Percentiles rank a stretch among this genome's conserved stretches.
phyloP scores from a whole-genome alignment of 2,329 filamentous ascomycete genomes.

The Periconia macrospinosa region DNA sequence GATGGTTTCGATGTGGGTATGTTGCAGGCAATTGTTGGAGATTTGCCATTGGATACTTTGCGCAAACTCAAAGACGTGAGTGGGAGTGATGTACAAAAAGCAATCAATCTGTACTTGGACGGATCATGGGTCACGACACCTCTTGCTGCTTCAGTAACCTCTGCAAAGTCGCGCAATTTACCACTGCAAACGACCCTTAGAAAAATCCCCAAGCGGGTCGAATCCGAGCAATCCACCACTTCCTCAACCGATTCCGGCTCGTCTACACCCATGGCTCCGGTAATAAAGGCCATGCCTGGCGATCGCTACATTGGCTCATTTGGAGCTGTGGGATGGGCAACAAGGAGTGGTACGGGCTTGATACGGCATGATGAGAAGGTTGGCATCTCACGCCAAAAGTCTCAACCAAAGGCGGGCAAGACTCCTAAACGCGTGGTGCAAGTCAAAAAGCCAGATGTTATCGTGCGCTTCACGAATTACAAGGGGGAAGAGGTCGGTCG shows the following conservation, averaged over 20 bases:
- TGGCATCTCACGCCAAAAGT: constrained; percentile 82
- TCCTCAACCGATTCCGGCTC: constrained; percentile 24
- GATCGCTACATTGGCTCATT: constrained; percentile 86
- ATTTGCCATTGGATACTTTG: constrained; percentile 50
- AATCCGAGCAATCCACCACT: constrained; percentile 25
- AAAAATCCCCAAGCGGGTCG: constrained; percentile 23
- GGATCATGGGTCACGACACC: constrained; percentile 59
- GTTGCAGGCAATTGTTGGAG: constrained; percentile 62
- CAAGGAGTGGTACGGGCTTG: constrained; percentile 74
- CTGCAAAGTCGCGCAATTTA: constrained; percentile 19
- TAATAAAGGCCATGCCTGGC: constrained; percentile 51
- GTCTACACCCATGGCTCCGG: constrained; percentile 18
- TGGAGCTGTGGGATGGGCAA: constrained; percentile 90
- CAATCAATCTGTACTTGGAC: constrained; percentile 67
- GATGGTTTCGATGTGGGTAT: constrained; percentile 57
- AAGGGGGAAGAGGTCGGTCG: constrained; percentile 82
- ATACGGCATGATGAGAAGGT: constrained; percentile 82
- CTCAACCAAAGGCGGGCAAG: constrained; percentile 55
- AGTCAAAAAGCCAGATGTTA: constrained; percentile 74
- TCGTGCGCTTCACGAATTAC: constrained; percentile 86
- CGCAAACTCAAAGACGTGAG: constrained; percentile 53
- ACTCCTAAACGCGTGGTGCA: constrained; percentile 51
- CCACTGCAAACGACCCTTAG: constrained; percentile 26
- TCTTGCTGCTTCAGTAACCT: constrained; percentile 10
- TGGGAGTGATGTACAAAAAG: constrained; percentile 59